Base-by-base conservation (phyloP, 768 basidiomycete species). In the Suillus cothurnatus region DNA sequence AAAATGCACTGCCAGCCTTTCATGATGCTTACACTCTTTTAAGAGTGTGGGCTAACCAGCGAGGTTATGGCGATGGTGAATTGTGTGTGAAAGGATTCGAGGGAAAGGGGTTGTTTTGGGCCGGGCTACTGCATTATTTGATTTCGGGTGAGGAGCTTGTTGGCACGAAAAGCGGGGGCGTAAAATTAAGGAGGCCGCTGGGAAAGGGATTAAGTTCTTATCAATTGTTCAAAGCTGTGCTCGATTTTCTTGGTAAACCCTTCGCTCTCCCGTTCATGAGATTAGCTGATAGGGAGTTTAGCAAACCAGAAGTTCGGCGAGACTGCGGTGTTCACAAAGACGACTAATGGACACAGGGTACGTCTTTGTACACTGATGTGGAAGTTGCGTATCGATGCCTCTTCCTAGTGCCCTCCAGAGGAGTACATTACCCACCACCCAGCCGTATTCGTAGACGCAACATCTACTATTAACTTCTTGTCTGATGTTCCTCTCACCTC, bases 171-270 rank as follows among this genome's bases (percentile, higher is more conserved):
- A 61, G 74, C 60, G 64, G 70, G 45, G 72, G 78, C 67, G 63
- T 52, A 12, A 43, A 69, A 32, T 81, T 79, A 61, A 80, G 87
- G 62, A 87, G 82, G 71, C 84, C 88, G 0, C 72, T 96, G 3
- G 96, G 94, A 6, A 86, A 84, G 63, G 92, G 94, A 2, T 73
- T 98, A 69, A 95, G 93, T 66, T 92, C 93, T 26, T 97, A 97
- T 77, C 95, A 96, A 73, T 81, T 97, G 34, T 91, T 98, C 75
- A 86, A 91, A 69, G 94, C 92, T 39, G 89, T 87, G 1, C 78
- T 97, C 69, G 93, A 95, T 73, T 90, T 95, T 71, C 74, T 98
- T 28, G 86, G 95, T 95, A 72, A 68, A 89, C 34, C 28, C 19
- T 17, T 63, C 43, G 34, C 31, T 56, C 52, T 32, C 55, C 4